phyloP scores from a whole-genome alignment of 1,284 basidiomycete genomes.

The Sporisorium iseilematis-ciliati region DNA sequence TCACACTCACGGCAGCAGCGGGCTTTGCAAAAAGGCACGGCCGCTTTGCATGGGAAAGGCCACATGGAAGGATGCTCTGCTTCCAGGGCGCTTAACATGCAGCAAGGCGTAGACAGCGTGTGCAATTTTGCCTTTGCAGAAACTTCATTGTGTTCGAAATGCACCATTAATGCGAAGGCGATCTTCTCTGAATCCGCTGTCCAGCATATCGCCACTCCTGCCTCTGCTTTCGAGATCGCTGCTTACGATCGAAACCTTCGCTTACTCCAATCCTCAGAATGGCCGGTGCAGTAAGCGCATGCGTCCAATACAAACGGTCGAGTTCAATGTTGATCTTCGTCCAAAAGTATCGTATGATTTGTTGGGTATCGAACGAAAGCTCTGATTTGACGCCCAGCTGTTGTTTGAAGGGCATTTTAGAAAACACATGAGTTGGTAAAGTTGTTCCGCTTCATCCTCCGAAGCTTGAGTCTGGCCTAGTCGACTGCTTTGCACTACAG shows the following conservation, averaged over 20 bases:
- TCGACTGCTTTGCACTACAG: not conserved
- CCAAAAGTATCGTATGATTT: not conserved
- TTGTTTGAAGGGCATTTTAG: not conserved
- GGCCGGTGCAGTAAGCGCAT: too few species aligned
- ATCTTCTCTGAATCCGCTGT: not conserved
- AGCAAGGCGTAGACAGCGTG: not conserved
- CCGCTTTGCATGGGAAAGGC: not conserved
- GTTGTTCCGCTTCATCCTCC: conserved; percentile 4
- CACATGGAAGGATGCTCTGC: not conserved
- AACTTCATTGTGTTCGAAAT: not conserved
- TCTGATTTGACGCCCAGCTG: not conserved
- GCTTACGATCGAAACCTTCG: too few species aligned
- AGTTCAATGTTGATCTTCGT: not conserved
- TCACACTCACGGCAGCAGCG: not conserved
- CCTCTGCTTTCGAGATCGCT: not conserved
- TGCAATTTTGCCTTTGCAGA: too few species aligned
- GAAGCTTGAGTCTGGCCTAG: not conserved
- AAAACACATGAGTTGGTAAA: not conserved
- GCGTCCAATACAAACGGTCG: too few species aligned
- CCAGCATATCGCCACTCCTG: not conserved
- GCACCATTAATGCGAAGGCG: not conserved
- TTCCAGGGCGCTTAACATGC: not conserved
- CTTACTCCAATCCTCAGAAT: too few species aligned
- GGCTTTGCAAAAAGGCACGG: not conserved
- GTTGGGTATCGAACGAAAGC: not conserved